Evolutionary conservation across 2,329 filamentous ascomycete genomes (phyloP), one percentile per base, ranked within the genome.

Genomic region (Xylaria polymorpha): DNA sequence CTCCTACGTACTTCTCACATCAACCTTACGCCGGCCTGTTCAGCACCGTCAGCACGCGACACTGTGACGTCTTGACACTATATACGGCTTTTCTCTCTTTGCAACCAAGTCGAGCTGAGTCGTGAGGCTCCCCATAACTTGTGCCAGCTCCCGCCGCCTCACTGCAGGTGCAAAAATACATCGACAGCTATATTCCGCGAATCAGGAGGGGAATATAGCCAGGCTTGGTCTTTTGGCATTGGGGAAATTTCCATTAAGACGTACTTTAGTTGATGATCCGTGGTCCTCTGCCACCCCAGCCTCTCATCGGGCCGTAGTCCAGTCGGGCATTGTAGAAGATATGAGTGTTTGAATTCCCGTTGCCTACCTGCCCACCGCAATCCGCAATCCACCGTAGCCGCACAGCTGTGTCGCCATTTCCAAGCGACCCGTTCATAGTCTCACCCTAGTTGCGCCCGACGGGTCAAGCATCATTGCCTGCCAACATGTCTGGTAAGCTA

Each of bases 401-500:
- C 72, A 70, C 64, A 53, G 59, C 55, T 65, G 70, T 69, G 66
- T 61, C 66, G 69, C 22, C 70, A 62, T 57, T 57, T 41, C 37
- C 55, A 32, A 62, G 65, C 71, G 29, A 32, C 46, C 55, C 37
- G 29, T 70, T 65, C 53, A 71, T 70, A 72, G 60, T 57, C 43
- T 60, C 64, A 51, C 35, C 39, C 46, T 63, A 67, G 61, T 66
- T 71, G 62, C 65, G 44, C 62, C 48, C 53, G 58, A 35, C 61
- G 32, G 64, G 51, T 61, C 61, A 60, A 71, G 57, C 66, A 57
- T 53, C 63, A 61, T 53, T 55, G 39, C 57, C 60, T 48, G 57
- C 67, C 74, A 75, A 67, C 63, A 79, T 79, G 78, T 78, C 78
- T 67, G 78, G 78, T 79, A 79, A 79, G 77, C 76, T 72, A 74